A percentile compares a stretch with the other conserved stretches of the same genome.
These are phyloP conservation scores for Amauroascus verrucosus DNA, from an alignment of 2,329 filamentous ascomycete genomes.

Conservation along the genomic window DNA sequence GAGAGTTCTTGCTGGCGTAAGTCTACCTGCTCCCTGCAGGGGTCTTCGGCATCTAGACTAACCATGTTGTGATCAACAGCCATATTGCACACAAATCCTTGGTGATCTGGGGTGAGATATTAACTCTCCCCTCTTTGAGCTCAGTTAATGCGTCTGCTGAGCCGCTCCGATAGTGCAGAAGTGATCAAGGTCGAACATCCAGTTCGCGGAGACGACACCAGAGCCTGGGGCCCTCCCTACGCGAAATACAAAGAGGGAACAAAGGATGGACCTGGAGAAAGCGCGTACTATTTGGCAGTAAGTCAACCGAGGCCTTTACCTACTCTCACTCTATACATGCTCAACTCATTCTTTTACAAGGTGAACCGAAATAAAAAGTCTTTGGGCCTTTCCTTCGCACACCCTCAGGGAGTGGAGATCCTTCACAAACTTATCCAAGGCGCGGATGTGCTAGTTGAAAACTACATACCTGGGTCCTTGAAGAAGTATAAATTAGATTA, in stretches of 20 bases:
- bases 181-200: conserved; percentile 98
- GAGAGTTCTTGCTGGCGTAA: conserved; percentile 81
- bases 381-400: conserved; percentile 79
- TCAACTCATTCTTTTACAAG: conserved; percentile 36
- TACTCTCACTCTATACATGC: not conserved
- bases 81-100: conserved; percentile 93
- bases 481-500: conserved; percentile 91
- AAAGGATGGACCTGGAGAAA: conserved; percentile 65
- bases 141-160: not conserved
- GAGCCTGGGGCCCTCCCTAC: conserved; percentile 94
- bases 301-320: conserved; percentile 19
- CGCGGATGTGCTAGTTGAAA: conserved; percentile 90
- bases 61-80: conserved; percentile 43
- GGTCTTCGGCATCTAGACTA: conserved; percentile 11
- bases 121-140: not conserved
- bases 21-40: conserved; percentile 27
- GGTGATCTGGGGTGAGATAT: conserved; percentile 72
- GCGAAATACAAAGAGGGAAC: conserved; percentile 58
- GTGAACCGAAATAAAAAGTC: conserved; percentile 98
- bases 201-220: conserved; percentile 78
- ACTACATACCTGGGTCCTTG: conserved; percentile 82
- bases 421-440: conserved; percentile 73
- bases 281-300: conserved; percentile 88
- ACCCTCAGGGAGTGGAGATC: conserved; percentile 71
- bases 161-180: conserved; percentile 56